These are phyloP conservation scores for Tetratostichococcus sp. DNA, from an alignment of 139 green algal species.

Conservation along the genomic window DNA sequence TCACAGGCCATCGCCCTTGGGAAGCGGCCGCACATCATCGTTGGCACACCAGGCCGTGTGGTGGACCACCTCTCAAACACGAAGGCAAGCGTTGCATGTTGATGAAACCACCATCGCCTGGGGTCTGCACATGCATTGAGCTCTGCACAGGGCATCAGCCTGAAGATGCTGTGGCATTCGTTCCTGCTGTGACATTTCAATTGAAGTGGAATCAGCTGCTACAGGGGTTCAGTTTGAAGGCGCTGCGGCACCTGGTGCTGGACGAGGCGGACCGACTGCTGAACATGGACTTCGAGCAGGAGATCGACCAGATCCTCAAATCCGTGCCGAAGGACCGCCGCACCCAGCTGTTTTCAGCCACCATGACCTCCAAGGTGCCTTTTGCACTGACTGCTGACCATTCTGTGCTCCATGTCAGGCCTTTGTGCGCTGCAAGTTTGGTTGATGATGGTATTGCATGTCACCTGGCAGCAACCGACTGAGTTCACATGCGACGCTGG, in stretches of 20 bases:
- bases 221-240: too few species aligned
- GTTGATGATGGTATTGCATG: too few species aligned
- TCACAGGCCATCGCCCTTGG: conserved; percentile 87
- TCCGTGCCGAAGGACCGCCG: conserved; percentile 66
- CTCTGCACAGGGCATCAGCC: conserved; percentile 73
- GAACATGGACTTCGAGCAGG: conserved; percentile 99
- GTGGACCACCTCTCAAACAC: conserved; percentile 99
- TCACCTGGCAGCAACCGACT: too few species aligned
- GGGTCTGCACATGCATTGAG: too few species aligned
- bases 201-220: too few species aligned
- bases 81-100: conserved; percentile 59
- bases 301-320: conserved; percentile 99
- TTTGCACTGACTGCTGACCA: too few species aligned
- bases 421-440: too few species aligned
- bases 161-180: conserved; percentile 81
- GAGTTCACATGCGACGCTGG: too few species aligned
- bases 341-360: conserved; percentile 97
- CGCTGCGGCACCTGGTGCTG: conserved; percentile 86
- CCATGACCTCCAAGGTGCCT: conserved; percentile 98
- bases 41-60: conserved; percentile 92
- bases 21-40: conserved; percentile 90
- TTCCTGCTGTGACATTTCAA: too few species aligned
- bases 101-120: too few species aligned
- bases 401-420: too few species aligned
- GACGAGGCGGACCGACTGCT: conserved; percentile 98